Evolutionary conservation across 1,284 basidiomycete species (phyloP).

Genomic region (Marasmius oreades): DNA sequence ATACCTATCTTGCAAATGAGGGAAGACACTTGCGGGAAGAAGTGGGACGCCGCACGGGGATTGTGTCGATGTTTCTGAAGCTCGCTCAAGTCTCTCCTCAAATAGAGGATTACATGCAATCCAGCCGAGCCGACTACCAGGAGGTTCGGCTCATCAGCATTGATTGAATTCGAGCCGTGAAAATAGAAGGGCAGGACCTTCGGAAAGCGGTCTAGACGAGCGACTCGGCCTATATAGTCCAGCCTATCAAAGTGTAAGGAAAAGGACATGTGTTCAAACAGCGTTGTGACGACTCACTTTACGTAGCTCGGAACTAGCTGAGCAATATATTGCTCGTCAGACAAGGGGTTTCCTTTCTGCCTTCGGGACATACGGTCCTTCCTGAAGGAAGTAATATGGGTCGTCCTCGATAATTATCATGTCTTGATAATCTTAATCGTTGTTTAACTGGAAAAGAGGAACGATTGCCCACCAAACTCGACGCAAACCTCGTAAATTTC

Average conservation of each 20-base stretch:
- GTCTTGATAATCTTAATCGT: slow-evolving; percentile 35
- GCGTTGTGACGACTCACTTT: slow-evolving; percentile 33
- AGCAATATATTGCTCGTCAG: slow-evolving; percentile 43
- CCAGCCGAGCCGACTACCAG: slow-evolving; percentile 78
- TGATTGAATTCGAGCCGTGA: background rate
- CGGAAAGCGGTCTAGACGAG: slow-evolving; percentile 78
- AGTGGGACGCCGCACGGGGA: slow-evolving; percentile 54
- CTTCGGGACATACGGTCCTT: slow-evolving; percentile 49
- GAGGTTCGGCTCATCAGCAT: slow-evolving; percentile 29
- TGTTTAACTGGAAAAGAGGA: background rate
- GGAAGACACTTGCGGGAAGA: background rate
- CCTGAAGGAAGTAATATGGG: slow-evolving; percentile 79
- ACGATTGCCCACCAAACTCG: slow-evolving; percentile 57
- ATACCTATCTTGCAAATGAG: slow-evolving; percentile 33
- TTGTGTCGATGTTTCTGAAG: slow-evolving; percentile 71
- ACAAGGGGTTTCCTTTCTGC: slow-evolving; percentile 31
- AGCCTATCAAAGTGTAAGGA: slow-evolving; percentile 32
- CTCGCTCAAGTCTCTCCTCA: slow-evolving; percentile 73
- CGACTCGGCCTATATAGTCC: slow-evolving; percentile 77
- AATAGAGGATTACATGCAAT: slow-evolving; percentile 71
- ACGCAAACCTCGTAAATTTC: slow-evolving; percentile 78
- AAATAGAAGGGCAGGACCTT: slow-evolving; percentile 43
- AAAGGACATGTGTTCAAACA: background rate
- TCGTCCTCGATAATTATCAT: slow-evolving; percentile 78
- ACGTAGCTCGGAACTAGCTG: slow-evolving; percentile 69